phyloP scores from a whole-genome alignment of 306 rosid genomes.

The Senna tora region DNA sequence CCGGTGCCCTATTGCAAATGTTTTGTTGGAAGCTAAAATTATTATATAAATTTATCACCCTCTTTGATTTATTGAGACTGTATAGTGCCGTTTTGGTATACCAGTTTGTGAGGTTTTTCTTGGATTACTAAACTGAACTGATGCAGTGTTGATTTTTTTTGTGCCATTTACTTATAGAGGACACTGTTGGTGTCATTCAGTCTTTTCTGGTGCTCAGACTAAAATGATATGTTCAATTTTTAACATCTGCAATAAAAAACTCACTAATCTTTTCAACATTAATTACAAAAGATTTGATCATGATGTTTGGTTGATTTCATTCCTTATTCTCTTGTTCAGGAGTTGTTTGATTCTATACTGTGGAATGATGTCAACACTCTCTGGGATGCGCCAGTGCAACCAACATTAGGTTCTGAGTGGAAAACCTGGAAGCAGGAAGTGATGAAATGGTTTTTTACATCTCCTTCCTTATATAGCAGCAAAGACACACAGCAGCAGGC shows the following conservation, averaged over 20 bases:
- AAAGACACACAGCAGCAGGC: constrained; percentile 56
- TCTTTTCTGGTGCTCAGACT: constrained; percentile 28
- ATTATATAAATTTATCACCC: not conserved
- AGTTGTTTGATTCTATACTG: constrained; percentile 74
- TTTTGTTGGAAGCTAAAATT: constrained; percentile 11
- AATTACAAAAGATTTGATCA: constrained; percentile 11
- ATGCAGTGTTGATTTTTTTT: not conserved
- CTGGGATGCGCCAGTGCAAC: constrained; percentile 58
- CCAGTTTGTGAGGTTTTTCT: constrained; percentile 2
- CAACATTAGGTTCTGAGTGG: constrained; percentile 87
- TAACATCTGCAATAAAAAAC: constrained; percentile 29
- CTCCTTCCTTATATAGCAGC: constrained; percentile 54
- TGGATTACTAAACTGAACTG: constrained; percentile 25
- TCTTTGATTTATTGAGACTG: constrained; percentile 21
- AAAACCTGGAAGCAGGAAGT: constrained; percentile 97
- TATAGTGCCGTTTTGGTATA: constrained; percentile 12
- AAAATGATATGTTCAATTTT: constrained; percentile 25
- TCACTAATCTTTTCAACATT: constrained; percentile 20
- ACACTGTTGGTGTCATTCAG: not conserved
- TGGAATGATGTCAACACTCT: constrained; percentile 84
- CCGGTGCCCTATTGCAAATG: not conserved
- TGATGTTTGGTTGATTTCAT: constrained; percentile 40
- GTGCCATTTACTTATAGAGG: constrained; percentile 7
- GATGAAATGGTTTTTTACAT: constrained; percentile 77
- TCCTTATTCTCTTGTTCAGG: constrained; percentile 58